These are phyloP conservation scores for Monilinia polystroma DNA, from an alignment of 2,329 filamentous ascomycete species.

Conservation along the genomic window DNA sequence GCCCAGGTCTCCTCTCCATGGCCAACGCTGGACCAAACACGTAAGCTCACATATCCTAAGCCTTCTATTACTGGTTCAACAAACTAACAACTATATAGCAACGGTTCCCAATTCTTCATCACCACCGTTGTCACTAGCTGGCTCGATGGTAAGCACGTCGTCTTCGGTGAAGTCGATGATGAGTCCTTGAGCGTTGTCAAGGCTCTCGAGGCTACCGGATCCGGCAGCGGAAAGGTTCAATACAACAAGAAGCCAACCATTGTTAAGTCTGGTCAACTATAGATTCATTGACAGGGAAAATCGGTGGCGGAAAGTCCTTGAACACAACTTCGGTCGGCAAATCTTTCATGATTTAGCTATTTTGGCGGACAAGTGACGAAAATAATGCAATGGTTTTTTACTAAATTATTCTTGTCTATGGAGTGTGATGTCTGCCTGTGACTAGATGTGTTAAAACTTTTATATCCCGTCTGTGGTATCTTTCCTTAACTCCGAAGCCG, in stretches of 20 bases:
- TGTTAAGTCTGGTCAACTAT: slow-evolving; percentile 47
- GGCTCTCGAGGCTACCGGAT: slow-evolving; percentile 61
- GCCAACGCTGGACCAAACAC: slow-evolving; percentile 95
- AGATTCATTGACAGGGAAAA: slow-evolving; percentile 37
- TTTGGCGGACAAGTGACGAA: slow-evolving; percentile 22
- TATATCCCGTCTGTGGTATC: slow-evolving; percentile 34
- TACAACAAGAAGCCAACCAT: slow-evolving; percentile 60
- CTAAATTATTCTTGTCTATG: slow-evolving; percentile 21
- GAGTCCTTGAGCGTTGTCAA: slow-evolving; percentile 53
- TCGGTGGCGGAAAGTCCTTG: slow-evolving; percentile 25
- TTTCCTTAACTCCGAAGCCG: slow-evolving; percentile 36
- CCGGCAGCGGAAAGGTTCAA: slow-evolving; percentile 54
- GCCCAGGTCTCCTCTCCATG: slow-evolving; percentile 84
- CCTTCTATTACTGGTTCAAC: slow-evolving; percentile 63
- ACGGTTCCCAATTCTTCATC: slow-evolving; percentile 98
- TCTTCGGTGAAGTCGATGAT: slow-evolving; percentile 70
- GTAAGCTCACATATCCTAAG: slow-evolving; percentile 55
- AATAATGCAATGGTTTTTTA: slow-evolving; percentile 22
- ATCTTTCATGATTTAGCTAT: slow-evolving; percentile 19
- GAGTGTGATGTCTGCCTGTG: slow-evolving; percentile 5
- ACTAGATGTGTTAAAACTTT: neutral
- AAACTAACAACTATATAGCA: slow-evolving; percentile 59
- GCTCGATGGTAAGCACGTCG: slow-evolving; percentile 93
- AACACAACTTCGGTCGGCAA: slow-evolving; percentile 22
- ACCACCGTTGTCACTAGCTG: slow-evolving; percentile 95